Evolutionary conservation across 129 eudicot genomes (phyloP), one percentile per base, ranked within the genome.

Genomic region (Flaveria brownii): DNA sequence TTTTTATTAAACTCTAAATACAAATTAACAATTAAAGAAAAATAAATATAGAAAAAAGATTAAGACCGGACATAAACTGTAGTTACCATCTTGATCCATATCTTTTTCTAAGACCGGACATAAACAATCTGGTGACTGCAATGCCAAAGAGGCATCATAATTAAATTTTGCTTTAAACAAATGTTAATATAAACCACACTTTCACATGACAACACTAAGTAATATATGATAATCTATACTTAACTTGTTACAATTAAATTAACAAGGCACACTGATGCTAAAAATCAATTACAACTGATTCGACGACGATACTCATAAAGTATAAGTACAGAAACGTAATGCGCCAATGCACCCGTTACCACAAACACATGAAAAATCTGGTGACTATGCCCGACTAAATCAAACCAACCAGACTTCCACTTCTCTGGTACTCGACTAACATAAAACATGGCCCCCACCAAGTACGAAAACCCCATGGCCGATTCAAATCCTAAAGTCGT

Each of bases 401-500:
- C 98, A 78, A 94, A 94, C 91, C 87, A 87, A 18, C 98, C 98
- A 0, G 98, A 97, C 83, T 30, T 80, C 96, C 93, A 94, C 71
- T 93, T 82, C 86, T 94, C 98, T 0, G 98, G 98, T 9, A 94
- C 75, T 75, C 97, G 86, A 59, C 81, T 78, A 68, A 85, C 93
- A 59, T 94, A 91, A 75, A 94, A 86, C 84, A 82, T 65, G 15
- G 98, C 88, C 65, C 98, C 98, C 0, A 85, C 72, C 81, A 91
- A 80, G 71, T 94, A 94, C 9, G 89, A 91, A 70, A 89, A 52
- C 7, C 93, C 97, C 98, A 94, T 94, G 22, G 65, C 86, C n/a
- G 82, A 64, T 61, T 94, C 97, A 26, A 91, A 94, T 6, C 89
- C 93, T 42, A 94, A 78, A 13, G 92, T 84, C 16, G 75, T 63